These are phyloP conservation scores for Annulohypoxylon bovei DNA, from an alignment of 495 filamentous ascomycete species.

Conservation along the genomic window DNA sequence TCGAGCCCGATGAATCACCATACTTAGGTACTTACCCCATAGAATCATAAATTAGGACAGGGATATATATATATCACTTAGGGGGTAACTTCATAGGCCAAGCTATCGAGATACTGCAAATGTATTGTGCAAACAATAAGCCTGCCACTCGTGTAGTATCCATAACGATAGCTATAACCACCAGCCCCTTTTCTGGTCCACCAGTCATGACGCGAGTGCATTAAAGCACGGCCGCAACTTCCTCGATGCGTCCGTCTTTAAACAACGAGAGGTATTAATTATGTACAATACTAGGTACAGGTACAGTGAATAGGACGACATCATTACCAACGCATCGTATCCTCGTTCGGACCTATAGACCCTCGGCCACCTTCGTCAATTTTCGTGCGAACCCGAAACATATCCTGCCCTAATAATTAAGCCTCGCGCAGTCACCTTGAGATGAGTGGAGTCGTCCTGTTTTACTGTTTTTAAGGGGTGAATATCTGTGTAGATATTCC, in stretches of 20 bases:
- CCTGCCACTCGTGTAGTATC: conserved; percentile 1
- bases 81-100: not conserved
- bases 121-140: not conserved
- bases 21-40: not conserved
- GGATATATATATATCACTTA: not conserved
- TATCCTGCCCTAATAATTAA: conserved; percentile 14
- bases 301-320: conserved; percentile 19
- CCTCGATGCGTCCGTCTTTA: conserved; percentile 1
- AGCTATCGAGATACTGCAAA: not conserved
- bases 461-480: not conserved
- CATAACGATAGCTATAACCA: not conserved
- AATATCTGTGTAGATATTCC: not conserved
- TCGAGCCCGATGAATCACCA: too few relatives aligned
- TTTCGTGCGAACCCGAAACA: conserved; percentile 22
- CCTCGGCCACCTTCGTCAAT: conserved; percentile 20
- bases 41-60: not conserved
- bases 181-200: not conserved
- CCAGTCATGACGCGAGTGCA: conserved; percentile 4
- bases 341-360: conserved; percentile 21
- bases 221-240: conserved; percentile 1
- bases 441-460: conserved; percentile 27
- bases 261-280: conserved; percentile 35
- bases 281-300: conserved; percentile 43
- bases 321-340: conserved; percentile 28
- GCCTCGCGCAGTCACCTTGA: conserved; percentile 16